phyloP scores from a whole-genome alignment of 345 rosid species.

The Trapa bicornis region DNA sequence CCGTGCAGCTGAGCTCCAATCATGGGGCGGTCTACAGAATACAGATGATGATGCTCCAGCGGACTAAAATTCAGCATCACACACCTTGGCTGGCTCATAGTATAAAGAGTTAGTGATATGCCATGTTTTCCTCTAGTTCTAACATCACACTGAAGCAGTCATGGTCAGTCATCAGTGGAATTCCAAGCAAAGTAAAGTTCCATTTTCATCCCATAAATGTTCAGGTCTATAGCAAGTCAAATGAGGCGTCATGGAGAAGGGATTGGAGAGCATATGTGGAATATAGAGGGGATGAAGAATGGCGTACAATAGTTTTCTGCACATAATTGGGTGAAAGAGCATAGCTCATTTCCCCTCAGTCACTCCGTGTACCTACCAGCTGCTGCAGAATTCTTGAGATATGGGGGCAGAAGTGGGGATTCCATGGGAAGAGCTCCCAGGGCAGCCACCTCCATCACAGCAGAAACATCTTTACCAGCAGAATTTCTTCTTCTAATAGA shows the following conservation, averaged over 20 bases:
- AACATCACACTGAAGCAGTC: neutral
- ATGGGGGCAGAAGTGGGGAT: neutral
- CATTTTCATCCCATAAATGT: neutral
- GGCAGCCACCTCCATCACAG: slow-evolving; percentile 3
- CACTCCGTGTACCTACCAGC: neutral
- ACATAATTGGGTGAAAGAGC: neutral
- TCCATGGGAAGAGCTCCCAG: slow-evolving; percentile 2
- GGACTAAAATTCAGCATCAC: too few relatives aligned
- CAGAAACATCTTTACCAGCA: slow-evolving; percentile 36
- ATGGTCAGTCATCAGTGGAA: neutral
- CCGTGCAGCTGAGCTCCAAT: too few relatives aligned
- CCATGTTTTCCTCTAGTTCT: too few relatives aligned
- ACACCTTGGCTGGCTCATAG: too few relatives aligned
- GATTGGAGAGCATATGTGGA: neutral
- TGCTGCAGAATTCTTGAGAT: slow-evolving; percentile 1
- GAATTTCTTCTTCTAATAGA: slow-evolving; percentile 50
- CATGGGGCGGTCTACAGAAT: too few relatives aligned
- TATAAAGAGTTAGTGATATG: too few relatives aligned
- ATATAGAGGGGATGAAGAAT: neutral
- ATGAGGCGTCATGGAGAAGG: neutral
- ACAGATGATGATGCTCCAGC: too few relatives aligned
- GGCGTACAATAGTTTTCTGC: neutral
- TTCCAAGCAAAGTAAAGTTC: neutral
- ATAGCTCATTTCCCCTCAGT: neutral
- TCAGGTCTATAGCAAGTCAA: neutral